Percentiles rank a stretch among this genome's conserved stretches.
phyloP scores from a whole-genome alignment of 176 grass and related monocot genomes.

The Zea mays region Zm-B73-REFERENCE-NAM-5.0 NC_050096.1:269160501-269161000 shows the following conservation, averaged over 20 bases:
- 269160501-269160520: constrained; percentile 61
- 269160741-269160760: constrained; percentile 57
- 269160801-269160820: constrained; percentile 39
- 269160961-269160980: constrained; percentile 63
- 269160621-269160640: constrained; percentile 86
- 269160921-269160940: constrained; percentile 63
- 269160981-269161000: constrained; percentile 43
- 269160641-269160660: background rate
- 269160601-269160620: constrained; percentile 64
- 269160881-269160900: constrained; percentile 77
- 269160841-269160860: constrained; percentile 38
- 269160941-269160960: constrained; percentile 74
- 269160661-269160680: background rate
- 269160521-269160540: constrained; percentile 66
- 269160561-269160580: constrained; percentile 62
- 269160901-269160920: constrained; percentile 77
- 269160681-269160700: no score
- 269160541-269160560: constrained; percentile 62
- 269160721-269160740: constrained; percentile 82
- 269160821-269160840: constrained; percentile 55
- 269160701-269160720: constrained; percentile 49
- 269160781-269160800: constrained; percentile 77
- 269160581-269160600: constrained; percentile 80
- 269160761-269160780: constrained; percentile 55
- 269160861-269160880: constrained; percentile 48